Evolutionary conservation across 805 yeast genomes (phyloP).

Genomic region (Pichia deserticola): DNA sequence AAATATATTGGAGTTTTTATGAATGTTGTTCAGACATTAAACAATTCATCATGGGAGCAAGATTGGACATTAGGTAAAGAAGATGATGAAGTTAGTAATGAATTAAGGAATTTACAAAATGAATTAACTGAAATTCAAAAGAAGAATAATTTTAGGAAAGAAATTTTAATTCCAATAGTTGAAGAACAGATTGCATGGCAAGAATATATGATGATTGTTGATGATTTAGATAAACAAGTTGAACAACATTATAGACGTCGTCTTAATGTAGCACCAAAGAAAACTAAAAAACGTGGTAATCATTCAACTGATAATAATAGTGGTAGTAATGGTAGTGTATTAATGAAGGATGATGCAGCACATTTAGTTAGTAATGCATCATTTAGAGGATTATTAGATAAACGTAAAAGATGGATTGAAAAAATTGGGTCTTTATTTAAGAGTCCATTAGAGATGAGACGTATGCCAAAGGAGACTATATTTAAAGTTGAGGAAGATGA

Average conservation of each 20-base stretch:
- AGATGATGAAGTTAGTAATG: constrained; percentile 90
- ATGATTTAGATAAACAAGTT: constrained; percentile 92
- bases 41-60: constrained; percentile 33
- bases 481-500: constrained; percentile 33
- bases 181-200: constrained; percentile 93
- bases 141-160: constrained; percentile 62
- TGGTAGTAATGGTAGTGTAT: constrained; percentile 14
- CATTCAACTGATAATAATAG: constrained; percentile 10
- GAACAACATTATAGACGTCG: constrained; percentile 89
- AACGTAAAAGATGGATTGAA: constrained; percentile 80
- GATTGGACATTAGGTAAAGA: constrained; percentile 79
- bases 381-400: constrained; percentile 70
- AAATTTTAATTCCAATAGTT: constrained; percentile 57
- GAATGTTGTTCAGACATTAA: constrained; percentile 42
- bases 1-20: constrained; percentile 84
- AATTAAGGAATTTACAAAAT: constrained; percentile 64
- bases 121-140: constrained; percentile 54
- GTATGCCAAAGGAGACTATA: constrained; percentile 60
- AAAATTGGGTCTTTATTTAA: constrained; percentile 83
- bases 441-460: constrained; percentile 59
- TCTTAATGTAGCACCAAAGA: constrained; percentile 60
- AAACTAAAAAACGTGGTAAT: constrained; percentile 43
- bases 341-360: constrained; percentile 29
- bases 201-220: constrained; percentile 82
- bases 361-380: constrained; percentile 75